Base-by-base conservation (phyloP, 371 early-diverging fungal genomes). In the Apophysomyces ossiformis region DNA sequence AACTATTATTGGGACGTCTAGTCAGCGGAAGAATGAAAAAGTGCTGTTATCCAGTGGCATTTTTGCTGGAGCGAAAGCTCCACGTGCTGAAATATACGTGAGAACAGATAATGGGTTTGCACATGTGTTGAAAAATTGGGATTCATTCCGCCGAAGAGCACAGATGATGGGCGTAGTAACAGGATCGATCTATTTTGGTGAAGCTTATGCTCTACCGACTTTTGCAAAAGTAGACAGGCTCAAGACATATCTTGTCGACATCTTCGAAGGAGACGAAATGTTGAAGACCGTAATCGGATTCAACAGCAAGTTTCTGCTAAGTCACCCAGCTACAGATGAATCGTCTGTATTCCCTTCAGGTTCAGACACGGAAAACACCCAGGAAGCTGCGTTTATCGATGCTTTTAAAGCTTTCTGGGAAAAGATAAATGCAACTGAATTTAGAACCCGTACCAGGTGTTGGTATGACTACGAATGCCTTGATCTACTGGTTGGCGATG, bases 181-280 rank as follows among this genome's bases (percentile, higher is more conserved):
- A 0, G 82, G 78, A 0, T 72, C 78, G 1, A 60, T 72, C 15
- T 69, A 70, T 38, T 63, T 78, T 50, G 85, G 76, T 7, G 78
- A 83, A 57, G 69, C 76, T 2, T 69, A 83, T 43, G 75, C 79
- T 36, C 80, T 86, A 50, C 85, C 84, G 9, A 73, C 89, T 1
- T 87, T 88, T 60, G 84, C 86, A 37, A 90, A 91, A 67, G 78
- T 92, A 7, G 80, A 82, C 47, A 84, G 85, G 45, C 79, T 95
- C n/a, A 88, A 88, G 39, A 73, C 77, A 7, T 89, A 87, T 45
- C 72, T 94, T n/a, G 75, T 82, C 4, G 85, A 85, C 4, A 89
- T 93, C 37, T 87, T 81, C 47, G 93, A 93, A 69, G 82, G 88
- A 1, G 95, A 95, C 63, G 93, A 92, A 7, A 67, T 85, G 5